Percentiles rank a stretch among this genome's conserved stretches.
Evolutionary conservation across 2,329 filamentous ascomycete genomes (phyloP).

Genomic region (Laburnicola sp.): DNA sequence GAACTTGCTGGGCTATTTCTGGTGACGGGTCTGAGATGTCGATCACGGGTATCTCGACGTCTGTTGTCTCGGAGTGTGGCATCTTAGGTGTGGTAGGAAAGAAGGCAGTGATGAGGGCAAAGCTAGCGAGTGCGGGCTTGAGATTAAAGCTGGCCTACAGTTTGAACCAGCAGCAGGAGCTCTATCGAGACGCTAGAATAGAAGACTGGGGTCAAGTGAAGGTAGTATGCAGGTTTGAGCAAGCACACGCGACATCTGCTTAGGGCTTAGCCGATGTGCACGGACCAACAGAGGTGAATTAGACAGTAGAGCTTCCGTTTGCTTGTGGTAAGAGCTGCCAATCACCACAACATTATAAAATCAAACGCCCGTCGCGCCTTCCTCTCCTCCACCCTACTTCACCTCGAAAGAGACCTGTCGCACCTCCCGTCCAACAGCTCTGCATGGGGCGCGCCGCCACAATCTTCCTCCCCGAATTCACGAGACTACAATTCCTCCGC

Average conservation of each 20-base stretch:
- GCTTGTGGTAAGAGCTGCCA: constrained; percentile 1
- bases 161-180: too few relatives aligned
- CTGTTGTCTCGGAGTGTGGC: constrained; percentile 13
- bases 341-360: neutral
- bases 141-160: too few relatives aligned
- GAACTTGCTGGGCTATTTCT: constrained; percentile 67
- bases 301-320: constrained; percentile 1
- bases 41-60: constrained; percentile 70
- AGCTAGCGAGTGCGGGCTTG: too few relatives aligned
- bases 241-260: too few relatives aligned
- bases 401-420: neutral
- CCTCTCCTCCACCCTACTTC: neutral
- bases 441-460: neutral
- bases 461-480: constrained; percentile 1
- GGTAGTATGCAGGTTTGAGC: too few relatives aligned
- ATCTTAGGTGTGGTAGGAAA: constrained; percentile 17
- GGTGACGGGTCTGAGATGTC: constrained; percentile 68
- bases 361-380: neutral
- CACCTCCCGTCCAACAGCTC: neutral
- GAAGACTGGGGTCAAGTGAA: too few relatives aligned
- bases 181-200: too few relatives aligned
- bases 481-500: neutral
- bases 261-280: neutral
- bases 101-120: too few relatives aligned
- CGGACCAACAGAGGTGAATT: constrained; percentile 4